phyloP scores from a whole-genome alignment of 2,329 filamentous ascomycete species.

The Ceratocystis destructans region DNA sequence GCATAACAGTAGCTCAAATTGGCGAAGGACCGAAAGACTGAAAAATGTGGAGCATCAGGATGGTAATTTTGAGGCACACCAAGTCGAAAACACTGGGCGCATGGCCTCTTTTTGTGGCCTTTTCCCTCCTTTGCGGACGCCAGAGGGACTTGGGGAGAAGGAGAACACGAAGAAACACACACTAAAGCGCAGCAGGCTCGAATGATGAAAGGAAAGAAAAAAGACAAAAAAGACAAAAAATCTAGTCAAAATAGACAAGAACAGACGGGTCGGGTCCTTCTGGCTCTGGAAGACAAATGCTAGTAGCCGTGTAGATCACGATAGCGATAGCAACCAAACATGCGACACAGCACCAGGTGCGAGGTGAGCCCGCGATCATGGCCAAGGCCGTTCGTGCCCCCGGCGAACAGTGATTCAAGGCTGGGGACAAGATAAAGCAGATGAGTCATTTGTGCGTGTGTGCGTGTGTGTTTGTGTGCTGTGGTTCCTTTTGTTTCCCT shows the following conservation, averaged over 20 bases:
- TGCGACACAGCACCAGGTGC: neutral
- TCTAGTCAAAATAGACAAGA: neutral
- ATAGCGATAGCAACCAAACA: no score
- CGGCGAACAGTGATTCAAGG: neutral
- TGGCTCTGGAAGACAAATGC: neutral
- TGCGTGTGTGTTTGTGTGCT: neutral
- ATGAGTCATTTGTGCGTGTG: constrained; percentile 3
- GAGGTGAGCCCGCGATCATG: neutral
- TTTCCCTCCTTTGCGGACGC: no score
- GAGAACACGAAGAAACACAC: constrained; percentile 8
- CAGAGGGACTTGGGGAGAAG: neutral
- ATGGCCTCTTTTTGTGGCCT: no score
- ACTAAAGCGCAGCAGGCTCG: neutral
- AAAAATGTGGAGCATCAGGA: no score
- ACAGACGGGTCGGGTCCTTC: neutral
- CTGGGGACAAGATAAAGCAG: neutral
- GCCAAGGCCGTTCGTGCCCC: neutral
- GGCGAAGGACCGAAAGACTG: no score
- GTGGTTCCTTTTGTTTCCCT: neutral
- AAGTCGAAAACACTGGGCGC: no score
- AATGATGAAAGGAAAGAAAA: neutral
- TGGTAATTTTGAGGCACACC: no score
- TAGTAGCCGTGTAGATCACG: neutral
- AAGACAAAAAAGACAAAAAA: no score
- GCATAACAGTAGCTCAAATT: neutral